Conservation (phyloP, 768 basidiomycete species). For the Gymnopilus junonius region DNA sequence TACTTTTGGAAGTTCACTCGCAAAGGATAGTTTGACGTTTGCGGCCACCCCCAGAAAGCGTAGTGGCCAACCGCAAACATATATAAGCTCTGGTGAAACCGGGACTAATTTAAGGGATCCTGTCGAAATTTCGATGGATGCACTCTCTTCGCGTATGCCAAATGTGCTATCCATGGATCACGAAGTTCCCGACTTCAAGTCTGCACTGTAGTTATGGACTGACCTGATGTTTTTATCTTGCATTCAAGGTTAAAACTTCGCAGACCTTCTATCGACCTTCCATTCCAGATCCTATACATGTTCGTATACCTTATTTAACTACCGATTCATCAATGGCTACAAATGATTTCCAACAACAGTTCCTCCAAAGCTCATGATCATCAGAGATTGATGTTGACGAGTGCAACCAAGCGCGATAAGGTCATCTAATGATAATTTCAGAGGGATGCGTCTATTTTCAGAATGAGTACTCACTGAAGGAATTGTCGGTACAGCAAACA, state of each 20-base stretch:
- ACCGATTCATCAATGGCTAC: no score
- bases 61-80: neutral
- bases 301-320: no score
- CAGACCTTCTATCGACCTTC: no score
- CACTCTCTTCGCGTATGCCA: neutral
- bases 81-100: neutral
- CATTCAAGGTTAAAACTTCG: no score
- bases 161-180: neutral
- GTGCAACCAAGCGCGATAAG: conserved; percentile 33
- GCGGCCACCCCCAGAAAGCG: neutral
- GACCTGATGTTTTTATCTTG: neutral
- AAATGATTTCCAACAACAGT: no score
- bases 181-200: neutral
- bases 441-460: neutral
- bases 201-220: neutral
- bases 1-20: conserved; percentile 7
- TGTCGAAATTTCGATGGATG: neutral
- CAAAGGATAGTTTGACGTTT: neutral
- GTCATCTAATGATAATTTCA: conserved; percentile 15
- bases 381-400: conserved; percentile 29
- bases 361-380: neutral
- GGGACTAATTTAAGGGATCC: neutral
- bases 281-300: no score
- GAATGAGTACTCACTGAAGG: conserved; percentile 19
- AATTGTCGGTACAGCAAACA: conserved; percentile 33